Base-by-base conservation (phyloP, 2,329 filamentous ascomycete species). In the Didymosphaeria variabile region DNA sequence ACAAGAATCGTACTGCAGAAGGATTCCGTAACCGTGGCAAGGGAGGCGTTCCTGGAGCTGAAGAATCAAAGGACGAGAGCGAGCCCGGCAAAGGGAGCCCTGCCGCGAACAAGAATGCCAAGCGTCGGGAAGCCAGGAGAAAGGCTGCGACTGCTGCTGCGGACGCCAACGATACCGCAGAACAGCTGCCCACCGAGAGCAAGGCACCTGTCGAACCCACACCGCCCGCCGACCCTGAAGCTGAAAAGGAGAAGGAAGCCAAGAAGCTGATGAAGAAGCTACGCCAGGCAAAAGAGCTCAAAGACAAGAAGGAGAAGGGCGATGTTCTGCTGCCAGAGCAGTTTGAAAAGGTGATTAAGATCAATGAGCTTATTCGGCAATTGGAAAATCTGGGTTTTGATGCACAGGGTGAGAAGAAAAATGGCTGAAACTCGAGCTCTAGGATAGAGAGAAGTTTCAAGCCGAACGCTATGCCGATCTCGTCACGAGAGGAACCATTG, bases 321-420 rank as follows among this genome's bases (percentile, higher is more conserved):
- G 91, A 92, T 75, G 85, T 87, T 5, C 81, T 99, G 62, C 84
- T 98, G 29, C 94, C 94, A 0, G 95, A 99, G 81, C 95, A 99
- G 81, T 90, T 98, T 66, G 93, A 94, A 70, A 99, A 99, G 82
- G 92, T 99, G 58, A 96, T 97, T 77, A 97, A 95, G 80, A 97
- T 99, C 77, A 93, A 92, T 65, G 95, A 99, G 81, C 85, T 99
- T 54, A 89, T 97, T 60, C 87, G 93, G 13, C 94, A 98, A 76
- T 81, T 99, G 58, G 92, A 96, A 71, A 86, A 87, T 2, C 83
- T 99, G 31, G 94, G 94, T 0, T 93, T 98, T 65, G 91, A 96
- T 76, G 80, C 87, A 0, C 91, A 96, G 10, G 92, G 90, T 2
- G 91, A 94, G 63, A 85, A 84, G 69, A 85, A 84, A 69, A 85